Evolutionary conservation across 139 green algal species (phyloP).

Genomic region (Micractinium conductrix): DNA sequence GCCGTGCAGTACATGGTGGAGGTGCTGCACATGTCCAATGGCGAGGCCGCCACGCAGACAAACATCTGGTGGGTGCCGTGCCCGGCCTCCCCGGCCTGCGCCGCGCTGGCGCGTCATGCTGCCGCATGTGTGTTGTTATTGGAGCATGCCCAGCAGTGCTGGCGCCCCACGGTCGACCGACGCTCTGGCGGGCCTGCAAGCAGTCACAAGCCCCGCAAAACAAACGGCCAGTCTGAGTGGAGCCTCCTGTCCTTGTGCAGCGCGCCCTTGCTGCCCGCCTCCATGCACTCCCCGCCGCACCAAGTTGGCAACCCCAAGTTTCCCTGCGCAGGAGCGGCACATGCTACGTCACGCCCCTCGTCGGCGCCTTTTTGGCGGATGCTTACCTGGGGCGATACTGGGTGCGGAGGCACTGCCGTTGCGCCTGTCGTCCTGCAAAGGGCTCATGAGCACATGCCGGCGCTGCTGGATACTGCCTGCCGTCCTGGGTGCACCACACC

Average conservation of each 20-base stretch:
- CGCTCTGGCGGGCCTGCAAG: too few species aligned
- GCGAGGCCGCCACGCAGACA: constrained; percentile 49
- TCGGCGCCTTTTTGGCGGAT: constrained; percentile 94
- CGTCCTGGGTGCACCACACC: too few species aligned
- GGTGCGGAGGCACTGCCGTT: too few species aligned
- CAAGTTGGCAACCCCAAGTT: too few species aligned
- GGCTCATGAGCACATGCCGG: too few species aligned
- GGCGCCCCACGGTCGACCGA: too few species aligned
- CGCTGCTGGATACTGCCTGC: too few species aligned
- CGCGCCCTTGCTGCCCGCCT: constrained; percentile 81
- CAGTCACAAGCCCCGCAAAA: not conserved
- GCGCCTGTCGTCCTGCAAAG: too few species aligned
- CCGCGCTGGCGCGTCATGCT: not conserved
- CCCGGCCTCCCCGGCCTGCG: not conserved
- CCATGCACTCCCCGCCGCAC: too few species aligned
- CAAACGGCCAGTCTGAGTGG: not conserved
- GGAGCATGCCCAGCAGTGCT: not conserved
- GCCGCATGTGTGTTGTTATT: not conserved
- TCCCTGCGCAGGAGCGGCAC: too few species aligned
- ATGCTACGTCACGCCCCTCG: constrained; percentile 91
- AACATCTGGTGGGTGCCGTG: not conserved
- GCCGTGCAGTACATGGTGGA: constrained; percentile 84
- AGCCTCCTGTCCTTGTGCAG: constrained; percentile 21
- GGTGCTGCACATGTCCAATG: constrained; percentile 68
- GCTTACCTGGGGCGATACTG: constrained; percentile 87